Conservation (phyloP, 148 eudicot species). For the Limonium bicolor region DNA sequence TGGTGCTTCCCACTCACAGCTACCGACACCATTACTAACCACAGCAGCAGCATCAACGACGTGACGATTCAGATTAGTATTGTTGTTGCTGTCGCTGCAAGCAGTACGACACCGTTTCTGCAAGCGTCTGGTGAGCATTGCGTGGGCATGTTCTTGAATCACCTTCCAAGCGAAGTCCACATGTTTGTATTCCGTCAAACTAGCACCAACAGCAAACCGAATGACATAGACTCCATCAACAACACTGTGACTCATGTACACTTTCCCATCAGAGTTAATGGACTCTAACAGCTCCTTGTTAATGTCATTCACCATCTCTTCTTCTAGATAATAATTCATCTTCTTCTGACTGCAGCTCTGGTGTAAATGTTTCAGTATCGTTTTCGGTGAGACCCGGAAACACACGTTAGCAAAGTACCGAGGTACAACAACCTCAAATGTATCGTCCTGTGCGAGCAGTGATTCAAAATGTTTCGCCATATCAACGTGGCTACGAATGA, state of each 20-base stretch:
- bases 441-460: constrained; percentile 10
- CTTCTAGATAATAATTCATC: too few relatives aligned
- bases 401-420: constrained; percentile 30
- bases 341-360: constrained; percentile 4
- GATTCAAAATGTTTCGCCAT: constrained; percentile 39
- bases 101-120: too few relatives aligned
- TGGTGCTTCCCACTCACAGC: too few relatives aligned
- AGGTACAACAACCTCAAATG: constrained; percentile 34
- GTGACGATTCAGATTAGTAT: too few relatives aligned
- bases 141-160: constrained; percentile 28
- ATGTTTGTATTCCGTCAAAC: constrained; percentile 26
- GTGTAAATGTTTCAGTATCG: background rate
- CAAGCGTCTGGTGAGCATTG: constrained; percentile 8
- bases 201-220: constrained; percentile 36
- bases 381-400: constrained; percentile 22
- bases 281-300: constrained; percentile 31
- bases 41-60: background rate
- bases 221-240: constrained; percentile 26
- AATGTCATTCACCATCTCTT: constrained; percentile 13
- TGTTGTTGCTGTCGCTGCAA: background rate
- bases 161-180: constrained; percentile 32
- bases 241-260: constrained; percentile 40
- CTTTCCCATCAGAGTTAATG: constrained; percentile 19
- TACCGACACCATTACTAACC: background rate
- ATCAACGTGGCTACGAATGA: constrained; percentile 32